Evolutionary conservation across 306 rosid genomes (phyloP), one percentile per base, ranked within the genome.

Genomic region (Malus fusca): DNA sequence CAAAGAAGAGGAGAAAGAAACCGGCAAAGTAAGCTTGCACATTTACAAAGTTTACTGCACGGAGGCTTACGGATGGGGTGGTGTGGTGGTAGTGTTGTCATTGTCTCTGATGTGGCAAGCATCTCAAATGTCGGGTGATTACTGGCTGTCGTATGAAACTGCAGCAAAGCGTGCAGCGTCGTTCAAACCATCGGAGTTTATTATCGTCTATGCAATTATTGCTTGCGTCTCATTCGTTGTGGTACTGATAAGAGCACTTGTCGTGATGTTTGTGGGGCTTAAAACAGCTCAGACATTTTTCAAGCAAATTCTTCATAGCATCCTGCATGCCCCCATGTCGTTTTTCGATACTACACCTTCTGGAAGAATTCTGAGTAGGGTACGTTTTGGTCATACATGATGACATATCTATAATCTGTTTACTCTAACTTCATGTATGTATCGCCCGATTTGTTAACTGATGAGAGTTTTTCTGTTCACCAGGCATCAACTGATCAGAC

Each of bases 281-380:
- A 84, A 79, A 83, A 92, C 99, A 2, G 90, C 97, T 51, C 93
- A 86, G 46, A 64, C 82, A 76, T 95, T 90, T 88, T 95, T 95
- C 88, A 26, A 83, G 7, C 88, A 87, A 80, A 95, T 92, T 77
- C 90, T 95, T 66, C 56, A 77, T 72, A 77, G 97, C 88, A 88
- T 95, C 83, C 82, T 92, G 67, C 99, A 88, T 84, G 99, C 99
- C 37, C 99, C 97, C 73, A 92, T 95, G 97, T 85, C 99, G 69
- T 95, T 95, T 87, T 95, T 92, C 35, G 99, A 95, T 74, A 95
- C 99, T 25, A 95, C 99, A 25, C 99, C 99, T 78, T 95, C 99
- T 0, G 99, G 99, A 61, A 85, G 99, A 85, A 80, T 95, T 72
- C 85, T 95, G 33, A 95, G 99, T 76, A 87, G 99, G 91, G 98